phyloP scores from a whole-genome alignment of 1,139 yeast genomes.

The Taphrina wiesneri region DNA sequence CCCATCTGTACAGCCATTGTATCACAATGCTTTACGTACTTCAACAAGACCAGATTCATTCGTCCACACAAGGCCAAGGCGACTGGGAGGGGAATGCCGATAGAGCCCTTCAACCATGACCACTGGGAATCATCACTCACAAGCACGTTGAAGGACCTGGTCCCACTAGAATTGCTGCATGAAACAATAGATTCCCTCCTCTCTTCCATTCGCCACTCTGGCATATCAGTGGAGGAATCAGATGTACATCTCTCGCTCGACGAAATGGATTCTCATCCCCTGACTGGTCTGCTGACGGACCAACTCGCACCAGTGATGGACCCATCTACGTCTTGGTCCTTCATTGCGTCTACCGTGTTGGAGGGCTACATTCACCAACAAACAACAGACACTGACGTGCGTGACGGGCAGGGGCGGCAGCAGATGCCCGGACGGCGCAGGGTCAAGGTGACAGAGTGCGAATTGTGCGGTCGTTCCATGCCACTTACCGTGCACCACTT shows the following conservation, averaged over 20 bases:
- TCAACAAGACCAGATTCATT: not conserved
- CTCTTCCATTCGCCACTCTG: not conserved
- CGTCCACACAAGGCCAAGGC: no score
- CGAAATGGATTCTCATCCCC: not conserved
- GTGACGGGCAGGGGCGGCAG: not conserved
- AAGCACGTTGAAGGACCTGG: not conserved
- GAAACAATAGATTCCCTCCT: not conserved
- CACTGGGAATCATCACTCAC: not conserved
- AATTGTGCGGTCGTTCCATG: conserved; percentile 27
- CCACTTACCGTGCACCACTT: conserved; percentile 31
- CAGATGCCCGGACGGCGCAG: not conserved
- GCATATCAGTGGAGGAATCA: not conserved
- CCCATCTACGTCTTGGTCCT: not conserved
- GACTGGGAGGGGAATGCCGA: not conserved
- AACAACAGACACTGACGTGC: not conserved
- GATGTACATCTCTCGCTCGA: not conserved
- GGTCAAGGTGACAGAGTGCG: conserved; percentile 13
- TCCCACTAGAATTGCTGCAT: conserved; percentile 9
- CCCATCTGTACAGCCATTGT: not conserved
- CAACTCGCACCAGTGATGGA: not conserved
- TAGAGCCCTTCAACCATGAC: not conserved
- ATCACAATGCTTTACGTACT: not conserved
- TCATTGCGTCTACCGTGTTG: not conserved
- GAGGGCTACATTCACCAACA: not conserved
- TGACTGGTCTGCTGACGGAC: not conserved